Evolutionary conservation across 1,284 basidiomycete genomes (phyloP).

Genomic region (Puccinia triticina): DNA sequence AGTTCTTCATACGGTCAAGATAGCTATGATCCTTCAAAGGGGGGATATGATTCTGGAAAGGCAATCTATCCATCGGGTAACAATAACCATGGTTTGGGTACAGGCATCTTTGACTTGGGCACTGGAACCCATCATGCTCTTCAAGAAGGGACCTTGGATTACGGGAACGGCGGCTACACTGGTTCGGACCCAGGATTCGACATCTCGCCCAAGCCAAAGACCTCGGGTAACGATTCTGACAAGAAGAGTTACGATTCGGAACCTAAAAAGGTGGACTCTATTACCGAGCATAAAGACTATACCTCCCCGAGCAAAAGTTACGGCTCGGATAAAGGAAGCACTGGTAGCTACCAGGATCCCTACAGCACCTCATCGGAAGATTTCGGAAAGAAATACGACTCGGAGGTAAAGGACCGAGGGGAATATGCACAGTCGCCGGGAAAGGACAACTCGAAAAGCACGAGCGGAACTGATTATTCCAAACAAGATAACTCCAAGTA

Average conservation of each 20-base stretch:
- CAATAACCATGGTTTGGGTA: neutral
- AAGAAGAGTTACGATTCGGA: neutral
- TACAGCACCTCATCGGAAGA: neutral
- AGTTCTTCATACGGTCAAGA: conserved; percentile 1
- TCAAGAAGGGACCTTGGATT: neutral
- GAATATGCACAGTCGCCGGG: neutral
- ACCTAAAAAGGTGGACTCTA: neutral
- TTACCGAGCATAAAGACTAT: neutral
- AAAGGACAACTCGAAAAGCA: conserved; percentile 4
- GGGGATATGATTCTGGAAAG: neutral
- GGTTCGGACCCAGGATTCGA: neutral
- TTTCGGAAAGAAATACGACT: neutral
- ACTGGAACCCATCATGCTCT: conserved; percentile 13
- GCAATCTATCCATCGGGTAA: neutral
- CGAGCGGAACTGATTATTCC: neutral
- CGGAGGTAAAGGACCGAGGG: neutral
- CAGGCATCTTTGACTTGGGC: conserved; percentile 4
- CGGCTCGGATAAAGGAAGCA: neutral
- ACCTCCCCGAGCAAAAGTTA: neutral
- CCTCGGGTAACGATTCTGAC: neutral
- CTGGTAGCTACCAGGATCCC: neutral
- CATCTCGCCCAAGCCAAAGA: neutral
- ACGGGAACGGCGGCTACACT: neutral
- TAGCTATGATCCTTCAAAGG: conserved; percentile 14
- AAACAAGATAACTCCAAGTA: neutral